Evolutionary conservation across 2,329 filamentous ascomycete genomes (phyloP).

Genomic region (Paecilomyces dactylethromorphus): DNA sequence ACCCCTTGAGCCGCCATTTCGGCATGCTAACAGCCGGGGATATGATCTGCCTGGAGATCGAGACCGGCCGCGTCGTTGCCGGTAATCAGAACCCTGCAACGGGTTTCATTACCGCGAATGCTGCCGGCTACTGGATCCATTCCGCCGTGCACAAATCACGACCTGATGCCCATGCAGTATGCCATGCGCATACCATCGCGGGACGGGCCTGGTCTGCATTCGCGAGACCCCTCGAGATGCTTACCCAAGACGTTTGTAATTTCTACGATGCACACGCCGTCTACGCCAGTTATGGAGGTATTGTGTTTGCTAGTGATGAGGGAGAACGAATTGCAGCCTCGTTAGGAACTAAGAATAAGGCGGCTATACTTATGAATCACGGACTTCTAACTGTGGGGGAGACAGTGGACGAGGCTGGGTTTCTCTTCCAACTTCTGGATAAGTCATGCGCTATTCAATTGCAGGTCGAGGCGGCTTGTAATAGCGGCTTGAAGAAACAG

Average conservation of each 20-base stretch:
- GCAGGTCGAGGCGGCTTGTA: no score
- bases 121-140: slow-evolving; percentile 65
- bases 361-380: slow-evolving; percentile 60
- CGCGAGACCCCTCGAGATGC: slow-evolving; percentile 60
- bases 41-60: no score
- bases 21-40: no score
- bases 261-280: slow-evolving; percentile 47
- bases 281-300: slow-evolving; percentile 56
- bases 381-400: slow-evolving; percentile 60
- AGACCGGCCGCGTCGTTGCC: no score
- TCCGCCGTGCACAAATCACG: slow-evolving; percentile 61
- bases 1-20: no score
- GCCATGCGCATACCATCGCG: slow-evolving; percentile 60
- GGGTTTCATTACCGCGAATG: slow-evolving; percentile 37
- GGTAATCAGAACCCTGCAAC: no score
- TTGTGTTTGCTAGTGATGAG: slow-evolving; percentile 54
- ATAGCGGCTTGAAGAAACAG: no score
- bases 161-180: slow-evolving; percentile 59
- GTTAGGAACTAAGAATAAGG: slow-evolving; percentile 49
- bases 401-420: slow-evolving; percentile 66
- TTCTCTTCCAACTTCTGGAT: slow-evolving; percentile 42
- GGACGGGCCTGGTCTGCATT: slow-evolving; percentile 65
- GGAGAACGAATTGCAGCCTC: slow-evolving; percentile 55
- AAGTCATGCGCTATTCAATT: no score
- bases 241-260: slow-evolving; percentile 40